Conservation (phyloP, 2,329 filamentous ascomycete genomes). For the Aspergillus novofumigatus region DNA sequence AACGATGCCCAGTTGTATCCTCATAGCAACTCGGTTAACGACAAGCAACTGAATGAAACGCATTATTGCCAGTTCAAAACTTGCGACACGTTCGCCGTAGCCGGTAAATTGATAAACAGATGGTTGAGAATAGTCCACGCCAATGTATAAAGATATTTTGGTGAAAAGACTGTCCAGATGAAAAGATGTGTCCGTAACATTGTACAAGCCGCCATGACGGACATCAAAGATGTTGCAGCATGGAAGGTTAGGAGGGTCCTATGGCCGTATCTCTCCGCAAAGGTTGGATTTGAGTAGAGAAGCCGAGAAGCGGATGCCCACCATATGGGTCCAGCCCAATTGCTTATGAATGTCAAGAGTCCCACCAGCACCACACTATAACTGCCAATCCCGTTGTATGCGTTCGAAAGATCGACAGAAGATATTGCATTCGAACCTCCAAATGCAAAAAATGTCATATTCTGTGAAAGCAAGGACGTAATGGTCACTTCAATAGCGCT, state of each 20-base stretch:
- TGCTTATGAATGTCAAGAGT: constrained; percentile 76
- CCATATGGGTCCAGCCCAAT: constrained; percentile 89
- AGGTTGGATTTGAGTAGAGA: constrained; percentile 18
- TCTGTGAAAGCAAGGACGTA: constrained; percentile 71
- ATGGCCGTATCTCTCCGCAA: constrained; percentile 43
- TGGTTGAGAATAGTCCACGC: constrained; percentile 85
- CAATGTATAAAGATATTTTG: constrained; percentile 90
- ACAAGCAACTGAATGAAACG: neutral
- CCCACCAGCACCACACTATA: constrained; percentile 83
- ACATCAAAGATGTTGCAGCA: constrained; percentile 58
- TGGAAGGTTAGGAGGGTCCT: constrained; percentile 67
- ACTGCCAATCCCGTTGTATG: constrained; percentile 82
- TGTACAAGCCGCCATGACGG: constrained; percentile 86
- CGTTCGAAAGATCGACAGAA: constrained; percentile 87
- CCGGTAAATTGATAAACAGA: constrained; percentile 65
- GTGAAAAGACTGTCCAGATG: constrained; percentile 98
- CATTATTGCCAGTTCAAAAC: constrained; percentile 1
- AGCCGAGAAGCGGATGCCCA: constrained; percentile 64
- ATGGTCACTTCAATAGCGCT: constrained; percentile 58
- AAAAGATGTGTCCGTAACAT: constrained; percentile 83
- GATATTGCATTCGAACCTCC: constrained; percentile 94
- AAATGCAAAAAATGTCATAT: constrained; percentile 81
- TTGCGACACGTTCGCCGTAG: constrained; percentile 35
- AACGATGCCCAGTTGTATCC: neutral
- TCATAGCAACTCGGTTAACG: neutral